These are phyloP conservation scores for Ceratobasidium sp. DNA, from an alignment of 1,284 basidiomycete species.

Conservation along the genomic window DNA sequence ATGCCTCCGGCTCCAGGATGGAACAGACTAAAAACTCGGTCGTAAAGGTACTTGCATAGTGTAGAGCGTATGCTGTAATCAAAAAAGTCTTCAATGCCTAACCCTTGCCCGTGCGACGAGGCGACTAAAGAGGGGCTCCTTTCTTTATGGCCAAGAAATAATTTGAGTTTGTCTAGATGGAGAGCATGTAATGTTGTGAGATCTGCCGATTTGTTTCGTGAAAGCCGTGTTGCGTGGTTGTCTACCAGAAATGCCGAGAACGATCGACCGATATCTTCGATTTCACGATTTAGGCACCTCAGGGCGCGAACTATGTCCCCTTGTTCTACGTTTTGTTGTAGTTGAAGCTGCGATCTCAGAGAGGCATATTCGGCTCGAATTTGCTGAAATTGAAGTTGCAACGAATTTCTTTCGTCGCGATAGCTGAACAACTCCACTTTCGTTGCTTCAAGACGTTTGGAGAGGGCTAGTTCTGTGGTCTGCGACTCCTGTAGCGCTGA, in stretches of 20 bases:
- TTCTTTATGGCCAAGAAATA: no score
- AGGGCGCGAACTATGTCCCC: not conserved
- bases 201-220: no score
- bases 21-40: not conserved
- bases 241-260: not conserved
- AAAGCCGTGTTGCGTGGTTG: no score
- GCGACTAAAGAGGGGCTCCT: not conserved
- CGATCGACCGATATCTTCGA: not conserved
- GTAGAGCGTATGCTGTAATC: not conserved
- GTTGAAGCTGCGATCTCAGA: not conserved
- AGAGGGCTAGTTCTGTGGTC: no score
- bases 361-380: not conserved
- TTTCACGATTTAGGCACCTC: not conserved
- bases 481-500: no score
- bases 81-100: not conserved
- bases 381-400: conserved; percentile 6
- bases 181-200: no score
- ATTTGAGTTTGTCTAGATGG: no score
- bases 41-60: not conserved
- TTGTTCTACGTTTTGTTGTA: conserved; percentile 1
- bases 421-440: no score
- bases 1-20: not conserved
- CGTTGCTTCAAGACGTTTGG: no score
- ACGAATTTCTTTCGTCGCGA: no score
- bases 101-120: not conserved